phyloP scores from a whole-genome alignment of 495 filamentous ascomycete genomes.

The Penicillium alfredii region DNA sequence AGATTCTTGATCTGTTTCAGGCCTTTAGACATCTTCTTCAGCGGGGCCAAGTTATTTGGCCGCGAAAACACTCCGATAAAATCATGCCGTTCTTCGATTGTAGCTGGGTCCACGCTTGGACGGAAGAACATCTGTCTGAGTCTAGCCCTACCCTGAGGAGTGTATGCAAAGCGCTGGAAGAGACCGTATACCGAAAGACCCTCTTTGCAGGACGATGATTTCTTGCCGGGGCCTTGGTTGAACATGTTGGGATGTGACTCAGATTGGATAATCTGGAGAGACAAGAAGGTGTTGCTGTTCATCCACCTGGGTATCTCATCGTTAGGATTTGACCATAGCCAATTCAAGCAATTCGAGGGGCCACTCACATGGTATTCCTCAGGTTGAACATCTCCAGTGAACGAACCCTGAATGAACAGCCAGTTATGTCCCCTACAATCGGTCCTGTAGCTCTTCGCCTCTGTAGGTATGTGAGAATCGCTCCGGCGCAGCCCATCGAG shows the following conservation, averaged over 20 bases:
- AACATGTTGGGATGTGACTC: conserved; percentile 83
- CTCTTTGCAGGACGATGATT: conserved; percentile 71
- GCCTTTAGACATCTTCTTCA: conserved; percentile 54
- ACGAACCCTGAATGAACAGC: conserved; percentile 51
- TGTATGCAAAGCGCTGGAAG: conserved; percentile 70
- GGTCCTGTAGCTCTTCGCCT: conserved; percentile 58
- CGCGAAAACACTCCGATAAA: conserved; percentile 63
- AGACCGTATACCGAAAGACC: conserved; percentile 84
- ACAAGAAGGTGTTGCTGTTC: conserved; percentile 69
- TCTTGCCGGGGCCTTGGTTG: conserved; percentile 66
- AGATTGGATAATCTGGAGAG: conserved; percentile 79
- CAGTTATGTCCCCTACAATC: conserved; percentile 47
- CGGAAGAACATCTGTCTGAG: conserved; percentile 81
- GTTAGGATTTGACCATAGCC: too few species aligned
- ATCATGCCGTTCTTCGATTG: conserved; percentile 70
- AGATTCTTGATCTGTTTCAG: conserved; percentile 78
- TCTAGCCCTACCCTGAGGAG: conserved; percentile 70
- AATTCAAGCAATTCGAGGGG: too few species aligned
- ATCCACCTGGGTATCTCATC: conserved; percentile 65
- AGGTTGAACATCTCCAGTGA: conserved; percentile 74
- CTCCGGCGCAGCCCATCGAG: conserved; percentile 78
- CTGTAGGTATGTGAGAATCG: conserved; percentile 73
- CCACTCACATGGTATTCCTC: conserved; percentile 61
- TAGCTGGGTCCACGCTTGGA: conserved; percentile 59
- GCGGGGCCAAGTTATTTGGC: conserved; percentile 56